Conservation (phyloP, 345 rosid genomes). For the Bretschneidera sinensis region DNA sequence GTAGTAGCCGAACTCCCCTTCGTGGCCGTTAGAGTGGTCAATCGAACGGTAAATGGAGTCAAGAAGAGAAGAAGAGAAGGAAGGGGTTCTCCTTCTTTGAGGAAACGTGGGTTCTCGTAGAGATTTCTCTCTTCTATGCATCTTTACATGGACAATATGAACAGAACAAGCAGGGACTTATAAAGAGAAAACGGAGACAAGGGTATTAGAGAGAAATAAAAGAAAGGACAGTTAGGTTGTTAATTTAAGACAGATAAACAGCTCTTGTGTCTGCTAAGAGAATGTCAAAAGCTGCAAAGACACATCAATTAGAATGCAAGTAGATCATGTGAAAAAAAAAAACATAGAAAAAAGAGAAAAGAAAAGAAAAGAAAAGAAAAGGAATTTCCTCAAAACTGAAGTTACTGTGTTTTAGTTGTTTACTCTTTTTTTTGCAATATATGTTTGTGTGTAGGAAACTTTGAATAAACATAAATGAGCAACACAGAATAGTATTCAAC, state of each 20-base stretch:
- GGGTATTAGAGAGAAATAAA: constrained; percentile 5
- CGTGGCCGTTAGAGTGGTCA: constrained; percentile 37
- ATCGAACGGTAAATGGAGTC: constrained; percentile 72
- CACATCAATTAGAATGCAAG: constrained; percentile 21
- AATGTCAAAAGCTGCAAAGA: constrained; percentile 63
- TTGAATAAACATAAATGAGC: not conserved
- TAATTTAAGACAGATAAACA: not conserved
- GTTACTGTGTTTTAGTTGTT: not conserved
- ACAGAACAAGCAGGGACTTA: constrained; percentile 9
- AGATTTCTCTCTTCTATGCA: constrained; percentile 38
- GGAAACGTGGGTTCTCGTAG: constrained; percentile 21
- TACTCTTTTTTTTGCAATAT: not conserved
- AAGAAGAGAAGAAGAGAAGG: constrained; percentile 80
- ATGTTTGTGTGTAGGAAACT: constrained; percentile 4
- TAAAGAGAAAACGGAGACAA: constrained; percentile 16
- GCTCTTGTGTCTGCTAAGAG: constrained; percentile 56
- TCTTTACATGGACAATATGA: constrained; percentile 16
- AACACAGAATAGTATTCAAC: no score
- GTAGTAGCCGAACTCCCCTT: constrained; percentile 13
- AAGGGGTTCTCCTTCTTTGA: constrained; percentile 68
- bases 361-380: not conserved
- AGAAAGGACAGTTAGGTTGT: constrained; percentile 20
- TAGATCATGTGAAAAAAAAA: constrained; percentile 32
- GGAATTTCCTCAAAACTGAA: constrained; percentile 3
- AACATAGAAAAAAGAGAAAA: constrained; percentile 5